phyloP scores from a whole-genome alignment of 2,329 filamentous ascomycete genomes.

The Cladophialophora chaetospira region DNA sequence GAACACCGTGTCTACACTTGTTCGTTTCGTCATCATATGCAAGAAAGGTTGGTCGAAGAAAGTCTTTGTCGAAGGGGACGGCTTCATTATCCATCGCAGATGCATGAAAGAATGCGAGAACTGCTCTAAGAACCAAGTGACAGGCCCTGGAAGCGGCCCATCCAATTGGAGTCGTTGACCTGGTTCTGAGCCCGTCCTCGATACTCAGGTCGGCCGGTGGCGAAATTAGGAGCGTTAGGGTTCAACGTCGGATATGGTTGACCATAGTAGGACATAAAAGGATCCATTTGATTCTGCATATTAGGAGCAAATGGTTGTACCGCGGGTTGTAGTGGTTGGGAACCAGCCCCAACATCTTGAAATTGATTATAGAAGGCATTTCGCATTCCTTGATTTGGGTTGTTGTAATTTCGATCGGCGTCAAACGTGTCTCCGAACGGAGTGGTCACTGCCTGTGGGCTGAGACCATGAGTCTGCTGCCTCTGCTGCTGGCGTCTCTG shows the following conservation, averaged over 20 bases:
- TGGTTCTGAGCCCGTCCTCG: conserved; percentile 39
- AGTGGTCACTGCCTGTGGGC: conserved; percentile 24
- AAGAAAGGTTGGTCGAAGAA: conserved; percentile 10
- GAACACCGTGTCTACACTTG: conserved; percentile 12
- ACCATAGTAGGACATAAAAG: conserved; percentile 29
- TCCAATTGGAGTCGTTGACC: conserved; percentile 27
- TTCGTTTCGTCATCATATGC: conserved; percentile 14
- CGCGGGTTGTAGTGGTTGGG: conserved; percentile 37
- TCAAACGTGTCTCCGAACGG: conserved; percentile 29
- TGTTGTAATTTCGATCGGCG: conserved; percentile 28
- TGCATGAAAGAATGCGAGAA: not conserved
- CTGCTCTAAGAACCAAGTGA: conserved; percentile 63
- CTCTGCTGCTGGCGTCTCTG: conserved; percentile 35
- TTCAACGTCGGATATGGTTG: conserved; percentile 36
- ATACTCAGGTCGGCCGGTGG: conserved; percentile 31
- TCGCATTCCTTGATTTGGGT: conserved; percentile 20
- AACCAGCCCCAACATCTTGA: conserved; percentile 25
- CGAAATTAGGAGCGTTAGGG: conserved; percentile 30
- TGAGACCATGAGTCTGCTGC: conserved; percentile 11
- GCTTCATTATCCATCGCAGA: conserved; percentile 4
- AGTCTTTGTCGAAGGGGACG: conserved; percentile 6
- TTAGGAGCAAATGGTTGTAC: conserved; percentile 36
- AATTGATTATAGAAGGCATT: conserved; percentile 25
- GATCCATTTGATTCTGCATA: conserved; percentile 34
- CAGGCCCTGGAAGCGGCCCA: conserved; percentile 58